These are phyloP conservation scores for Cryptococcus hybrid DNA, from an alignment of 1,284 basidiomycete genomes.

Conservation along the genomic window DNA sequence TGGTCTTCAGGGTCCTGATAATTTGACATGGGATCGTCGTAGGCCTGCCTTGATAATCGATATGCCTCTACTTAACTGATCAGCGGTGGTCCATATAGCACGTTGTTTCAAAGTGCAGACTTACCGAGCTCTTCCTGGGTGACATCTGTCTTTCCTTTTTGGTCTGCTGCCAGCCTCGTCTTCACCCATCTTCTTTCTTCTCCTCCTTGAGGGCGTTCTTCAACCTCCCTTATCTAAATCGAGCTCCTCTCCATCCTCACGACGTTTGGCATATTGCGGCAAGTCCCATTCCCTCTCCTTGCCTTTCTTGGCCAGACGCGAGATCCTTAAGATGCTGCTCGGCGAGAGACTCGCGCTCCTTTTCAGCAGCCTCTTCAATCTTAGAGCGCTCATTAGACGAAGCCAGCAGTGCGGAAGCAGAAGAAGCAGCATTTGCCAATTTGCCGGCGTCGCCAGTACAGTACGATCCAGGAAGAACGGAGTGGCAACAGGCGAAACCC, in stretches of 20 bases:
- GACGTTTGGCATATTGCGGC: conserved; percentile 35
- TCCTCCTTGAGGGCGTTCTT: conserved; percentile 72
- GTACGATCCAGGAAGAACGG: conserved; percentile 79
- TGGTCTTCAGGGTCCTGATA: conserved; percentile 41
- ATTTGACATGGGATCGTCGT: conserved; percentile 52
- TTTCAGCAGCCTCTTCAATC: conserved; percentile 31
- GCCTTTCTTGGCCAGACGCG: conserved; percentile 38
- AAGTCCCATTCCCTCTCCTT: conserved; percentile 54
- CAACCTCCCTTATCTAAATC: conserved; percentile 66
- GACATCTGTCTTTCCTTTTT: conserved; percentile 62
- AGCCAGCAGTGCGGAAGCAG: conserved; percentile 64
- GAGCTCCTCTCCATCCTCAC: conserved; percentile 69
- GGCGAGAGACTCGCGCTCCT: conserved; percentile 40
- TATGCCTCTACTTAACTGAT: conserved; percentile 43
- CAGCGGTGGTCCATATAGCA: neutral
- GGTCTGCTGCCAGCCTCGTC: conserved; percentile 53
- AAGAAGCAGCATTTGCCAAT: conserved; percentile 68
- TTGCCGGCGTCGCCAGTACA: conserved; percentile 90
- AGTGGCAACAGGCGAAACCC: conserved; percentile 97
- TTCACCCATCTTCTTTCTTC: conserved; percentile 60
- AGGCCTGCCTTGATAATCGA: conserved; percentile 40
- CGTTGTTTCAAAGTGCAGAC: conserved; percentile 36
- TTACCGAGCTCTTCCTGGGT: conserved; percentile 88
- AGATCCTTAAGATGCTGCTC: conserved; percentile 45
- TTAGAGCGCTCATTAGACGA: conserved; percentile 44